Conservation (phyloP, 768 basidiomycete species). For the Clitopilus hobsonii region DNA sequence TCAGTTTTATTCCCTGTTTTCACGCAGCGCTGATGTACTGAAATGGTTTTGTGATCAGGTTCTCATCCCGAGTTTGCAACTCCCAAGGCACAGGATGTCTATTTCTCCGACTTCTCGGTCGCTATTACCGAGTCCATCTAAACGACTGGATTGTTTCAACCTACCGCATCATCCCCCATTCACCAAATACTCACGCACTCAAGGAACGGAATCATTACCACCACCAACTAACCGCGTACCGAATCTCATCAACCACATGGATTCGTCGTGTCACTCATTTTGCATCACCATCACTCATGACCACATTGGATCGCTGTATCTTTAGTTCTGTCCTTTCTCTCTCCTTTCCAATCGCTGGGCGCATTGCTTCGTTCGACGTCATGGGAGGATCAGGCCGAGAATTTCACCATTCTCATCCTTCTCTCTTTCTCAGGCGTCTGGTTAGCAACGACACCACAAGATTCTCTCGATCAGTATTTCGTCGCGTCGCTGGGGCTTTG, state of each 20-base stretch:
- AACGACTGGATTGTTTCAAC: background rate
- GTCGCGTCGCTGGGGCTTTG: background rate
- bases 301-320: background rate
- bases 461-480: background rate
- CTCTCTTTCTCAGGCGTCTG: background rate
- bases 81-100: conserved; percentile 3
- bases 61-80: conserved; percentile 7
- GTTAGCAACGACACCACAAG: background rate
- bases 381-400: background rate
- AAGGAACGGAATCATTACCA: background rate
- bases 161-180: background rate
- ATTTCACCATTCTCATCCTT: background rate
- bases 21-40: conserved; percentile 48
- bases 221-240: background rate
- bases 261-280: background rate
- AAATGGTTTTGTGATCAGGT: conserved; percentile 68
- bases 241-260: background rate
- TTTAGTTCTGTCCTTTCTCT: background rate
- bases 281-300: background rate
- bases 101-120: conserved; percentile 2
- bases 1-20: conserved; percentile 18
- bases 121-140: background rate
- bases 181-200: background rate
- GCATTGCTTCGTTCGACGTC: background rate
- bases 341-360: background rate